These are phyloP conservation scores for Xylaria hypoxylon DNA, from an alignment of 2,329 filamentous ascomycete genomes.

Conservation along the genomic window DNA sequence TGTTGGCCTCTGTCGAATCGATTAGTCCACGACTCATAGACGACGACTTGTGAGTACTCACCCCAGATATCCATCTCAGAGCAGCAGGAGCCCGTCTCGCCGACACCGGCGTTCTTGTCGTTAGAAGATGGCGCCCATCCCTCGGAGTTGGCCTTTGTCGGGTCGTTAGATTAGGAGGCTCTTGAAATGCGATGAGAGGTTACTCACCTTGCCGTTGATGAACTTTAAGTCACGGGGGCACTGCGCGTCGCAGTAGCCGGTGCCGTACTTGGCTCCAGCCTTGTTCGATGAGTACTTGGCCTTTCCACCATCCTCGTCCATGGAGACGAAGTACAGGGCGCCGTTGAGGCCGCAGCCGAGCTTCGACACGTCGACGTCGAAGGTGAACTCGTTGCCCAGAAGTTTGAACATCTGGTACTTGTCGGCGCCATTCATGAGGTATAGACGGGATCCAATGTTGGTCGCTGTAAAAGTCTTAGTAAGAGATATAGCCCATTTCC, in stretches of 20 bases:
- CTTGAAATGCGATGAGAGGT: not conserved
- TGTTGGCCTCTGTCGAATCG: slow-evolving; percentile 62
- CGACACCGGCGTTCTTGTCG: slow-evolving; percentile 63
- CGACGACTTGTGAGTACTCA: slow-evolving; percentile 21
- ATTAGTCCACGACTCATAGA: slow-evolving; percentile 3
- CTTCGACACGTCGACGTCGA: slow-evolving; percentile 71
- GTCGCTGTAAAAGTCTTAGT: slow-evolving; percentile 39
- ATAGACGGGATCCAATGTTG: slow-evolving; percentile 62
- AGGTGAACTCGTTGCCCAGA: slow-evolving; percentile 70
- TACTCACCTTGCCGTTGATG: slow-evolving; percentile 57
- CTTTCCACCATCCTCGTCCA: slow-evolving; percentile 66
- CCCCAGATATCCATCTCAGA: slow-evolving; percentile 70
- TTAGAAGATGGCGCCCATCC: slow-evolving; percentile 59
- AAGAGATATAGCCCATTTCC: not conserved
- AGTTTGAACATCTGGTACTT: slow-evolving; percentile 69
- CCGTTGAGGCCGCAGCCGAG: slow-evolving; percentile 72
- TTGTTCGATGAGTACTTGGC: slow-evolving; percentile 59
- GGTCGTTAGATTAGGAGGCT: slow-evolving; percentile 12
- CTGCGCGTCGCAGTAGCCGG: slow-evolving; percentile 65
- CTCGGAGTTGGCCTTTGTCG: slow-evolving; percentile 55
- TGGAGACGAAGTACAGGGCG: slow-evolving; percentile 67
- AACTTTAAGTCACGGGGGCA: slow-evolving; percentile 63
- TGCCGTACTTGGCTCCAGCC: slow-evolving; percentile 65
- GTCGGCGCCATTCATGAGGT: slow-evolving; percentile 65
- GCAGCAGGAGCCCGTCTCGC: slow-evolving; percentile 64